Percentiles rank a stretch among this genome's conserved stretches.
Evolutionary conservation across 2,329 filamentous ascomycete species (phyloP).

Genomic region (Pestalotiopsis sp.): DNA sequence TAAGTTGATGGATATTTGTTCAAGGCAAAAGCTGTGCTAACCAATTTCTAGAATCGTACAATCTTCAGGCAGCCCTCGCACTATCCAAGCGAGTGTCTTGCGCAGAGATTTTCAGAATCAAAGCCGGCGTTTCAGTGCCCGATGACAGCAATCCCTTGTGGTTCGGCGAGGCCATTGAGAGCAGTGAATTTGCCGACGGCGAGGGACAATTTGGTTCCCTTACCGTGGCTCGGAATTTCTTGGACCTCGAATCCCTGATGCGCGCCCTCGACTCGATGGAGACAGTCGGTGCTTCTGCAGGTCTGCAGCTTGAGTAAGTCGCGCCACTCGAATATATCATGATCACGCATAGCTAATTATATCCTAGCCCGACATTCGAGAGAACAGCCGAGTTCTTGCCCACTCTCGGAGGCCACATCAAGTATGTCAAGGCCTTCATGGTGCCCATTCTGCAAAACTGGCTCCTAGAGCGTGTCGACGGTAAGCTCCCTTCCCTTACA

Average conservation of each 20-base stretch:
- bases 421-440: slow-evolving; percentile 58
- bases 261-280: slow-evolving; percentile 69
- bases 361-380: slow-evolving; percentile 32
- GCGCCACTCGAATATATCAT: background rate
- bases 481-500: slow-evolving; percentile 42
- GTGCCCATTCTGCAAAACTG: slow-evolving; percentile 66
- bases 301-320: slow-evolving; percentile 55
- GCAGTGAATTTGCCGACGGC: slow-evolving; percentile 31
- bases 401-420: slow-evolving; percentile 56
- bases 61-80: slow-evolving; percentile 56
- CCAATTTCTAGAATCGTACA: slow-evolving; percentile 43
- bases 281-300: slow-evolving; percentile 60
- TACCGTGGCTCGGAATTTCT: slow-evolving; percentile 60
- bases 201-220: slow-evolving; percentile 43
- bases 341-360: background rate
- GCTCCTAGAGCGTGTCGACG: slow-evolving; percentile 58
- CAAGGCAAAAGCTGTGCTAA: background rate
- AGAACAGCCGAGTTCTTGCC: slow-evolving; percentile 51
- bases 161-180: slow-evolving; percentile 28
- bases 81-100: slow-evolving; percentile 56
- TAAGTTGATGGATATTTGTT: slow-evolving; percentile 50
- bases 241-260: slow-evolving; percentile 70
- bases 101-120: slow-evolving; percentile 45
- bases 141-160: slow-evolving; percentile 35
- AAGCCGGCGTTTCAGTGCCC: slow-evolving; percentile 31